Conservation (phyloP, 1,284 basidiomycete species). For the Cutaneotrichosporon cavernicola region DNA sequence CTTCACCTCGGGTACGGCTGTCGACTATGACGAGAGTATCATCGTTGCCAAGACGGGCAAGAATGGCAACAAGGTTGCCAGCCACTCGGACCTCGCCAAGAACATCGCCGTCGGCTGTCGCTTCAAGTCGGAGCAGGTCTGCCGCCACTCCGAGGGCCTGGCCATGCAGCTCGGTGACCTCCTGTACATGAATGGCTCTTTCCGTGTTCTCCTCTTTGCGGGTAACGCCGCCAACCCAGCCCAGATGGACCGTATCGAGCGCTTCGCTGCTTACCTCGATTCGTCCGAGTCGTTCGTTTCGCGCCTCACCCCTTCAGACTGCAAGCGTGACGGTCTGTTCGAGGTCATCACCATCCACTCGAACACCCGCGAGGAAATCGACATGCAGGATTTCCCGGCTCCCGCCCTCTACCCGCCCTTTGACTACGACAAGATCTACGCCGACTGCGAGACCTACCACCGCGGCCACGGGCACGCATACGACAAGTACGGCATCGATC, state of each 20-base stretch:
- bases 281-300: conserved; percentile 21
- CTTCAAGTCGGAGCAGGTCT: conserved; percentile 22
- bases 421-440: conserved; percentile 26
- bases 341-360: conserved; percentile 34
- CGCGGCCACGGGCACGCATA: conserved; percentile 24
- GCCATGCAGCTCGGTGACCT: conserved; percentile 33
- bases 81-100: conserved; percentile 19
- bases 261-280: conserved; percentile 26
- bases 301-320: conserved; percentile 16
- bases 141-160: conserved; percentile 24
- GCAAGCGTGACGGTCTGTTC: conserved; percentile 20
- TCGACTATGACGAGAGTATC: conserved; percentile 21
- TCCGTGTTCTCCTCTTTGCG: conserved; percentile 38
- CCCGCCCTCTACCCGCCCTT: conserved; percentile 21
- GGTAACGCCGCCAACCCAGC: conserved; percentile 28
- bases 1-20: conserved; percentile 26
- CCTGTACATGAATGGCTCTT: conserved; percentile 32
- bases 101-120: conserved; percentile 23
- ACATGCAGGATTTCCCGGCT: conserved; percentile 27
- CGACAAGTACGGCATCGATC: conserved; percentile 36
- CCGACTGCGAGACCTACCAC: conserved; percentile 25
- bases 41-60: conserved; percentile 19
- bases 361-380: conserved; percentile 26
- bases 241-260: conserved; percentile 22
- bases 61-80: conserved; percentile 6